Conservation (phyloP, 1,284 basidiomycete species). For the Ganoderma lucidum region DNA sequence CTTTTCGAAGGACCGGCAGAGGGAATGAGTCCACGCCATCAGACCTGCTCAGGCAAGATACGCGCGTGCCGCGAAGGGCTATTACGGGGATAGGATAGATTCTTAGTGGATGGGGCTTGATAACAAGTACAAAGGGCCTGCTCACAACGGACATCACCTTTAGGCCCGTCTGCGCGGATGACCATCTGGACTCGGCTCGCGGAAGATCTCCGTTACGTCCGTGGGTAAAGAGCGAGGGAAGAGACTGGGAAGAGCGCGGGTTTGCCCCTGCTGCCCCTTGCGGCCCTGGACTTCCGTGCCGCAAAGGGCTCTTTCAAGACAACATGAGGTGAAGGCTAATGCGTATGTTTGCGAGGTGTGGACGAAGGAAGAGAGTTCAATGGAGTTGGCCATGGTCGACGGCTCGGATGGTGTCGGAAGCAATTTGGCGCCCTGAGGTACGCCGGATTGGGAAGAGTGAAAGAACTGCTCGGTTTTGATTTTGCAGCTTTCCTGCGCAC, state of each 20-base stretch:
- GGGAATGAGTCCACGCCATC: conserved; percentile 5
- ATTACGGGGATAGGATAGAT: conserved; percentile 9
- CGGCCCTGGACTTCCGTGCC: conserved; percentile 2
- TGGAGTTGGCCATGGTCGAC: not conserved
- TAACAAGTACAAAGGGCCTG: conserved; percentile 30
- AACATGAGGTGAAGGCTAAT: conserved; percentile 4
- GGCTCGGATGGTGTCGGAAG: not conserved
- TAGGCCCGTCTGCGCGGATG: conserved; percentile 19
- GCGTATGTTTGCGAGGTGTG: not conserved
- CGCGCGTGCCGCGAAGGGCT: conserved; percentile 6
- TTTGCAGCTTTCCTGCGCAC: conserved; percentile 11
- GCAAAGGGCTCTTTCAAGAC: not conserved
- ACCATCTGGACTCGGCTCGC: conserved; percentile 15
- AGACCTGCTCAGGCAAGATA: conserved; percentile 12
- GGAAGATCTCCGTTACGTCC: conserved; percentile 33
- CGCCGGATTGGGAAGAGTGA: conserved; percentile 24
- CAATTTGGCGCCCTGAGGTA: not conserved
- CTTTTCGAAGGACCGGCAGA: conserved; percentile 15
- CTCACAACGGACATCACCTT: conserved; percentile 29
- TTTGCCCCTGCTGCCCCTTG: not conserved
- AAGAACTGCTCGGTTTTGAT: conserved; percentile 7
- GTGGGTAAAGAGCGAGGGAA: conserved; percentile 18
- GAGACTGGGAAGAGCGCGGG: not conserved
- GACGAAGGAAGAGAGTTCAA: conserved; percentile 5
- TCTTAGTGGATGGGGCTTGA: conserved; percentile 11